Evolutionary conservation across 306 rosid species (phyloP).

Genomic region (Alnus glutinosa): DNA sequence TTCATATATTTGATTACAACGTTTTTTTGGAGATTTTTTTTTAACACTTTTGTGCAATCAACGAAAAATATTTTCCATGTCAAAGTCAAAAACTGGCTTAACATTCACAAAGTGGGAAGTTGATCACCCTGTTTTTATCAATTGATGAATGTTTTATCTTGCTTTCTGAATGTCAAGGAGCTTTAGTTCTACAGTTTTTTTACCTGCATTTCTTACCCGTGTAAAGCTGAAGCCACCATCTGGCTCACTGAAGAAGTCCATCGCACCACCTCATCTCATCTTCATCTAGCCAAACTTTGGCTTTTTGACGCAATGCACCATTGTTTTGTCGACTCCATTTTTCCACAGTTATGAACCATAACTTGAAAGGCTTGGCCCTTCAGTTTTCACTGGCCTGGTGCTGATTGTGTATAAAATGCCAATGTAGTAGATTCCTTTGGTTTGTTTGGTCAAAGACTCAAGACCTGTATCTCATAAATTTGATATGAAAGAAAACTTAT

Average conservation of each 20-base stretch:
- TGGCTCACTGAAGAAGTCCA: conserved; percentile 94
- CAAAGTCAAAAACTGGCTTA: too few species aligned
- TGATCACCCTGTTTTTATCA: too few species aligned
- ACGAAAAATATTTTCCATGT: too few species aligned
- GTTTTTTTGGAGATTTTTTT: too few species aligned
- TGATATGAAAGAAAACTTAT: not conserved
- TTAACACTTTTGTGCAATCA: too few species aligned
- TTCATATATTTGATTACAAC: too few species aligned
- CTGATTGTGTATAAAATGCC: conserved; percentile 14
- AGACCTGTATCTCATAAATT: not conserved
- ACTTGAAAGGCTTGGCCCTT: conserved; percentile 1
- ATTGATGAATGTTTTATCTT: not conserved
- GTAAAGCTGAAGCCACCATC: conserved; percentile 83
- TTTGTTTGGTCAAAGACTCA: not conserved
- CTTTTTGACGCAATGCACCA: conserved; percentile 61
- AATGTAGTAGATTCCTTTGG: not conserved
- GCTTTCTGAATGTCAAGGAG: not conserved
- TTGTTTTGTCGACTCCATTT: conserved; percentile 68
- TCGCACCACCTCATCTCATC: conserved; percentile 71
- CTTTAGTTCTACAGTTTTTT: not conserved
- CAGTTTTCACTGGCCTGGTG: conserved; percentile 23
- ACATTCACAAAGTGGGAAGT: too few species aligned
- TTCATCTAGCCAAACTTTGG: conserved; percentile 74
- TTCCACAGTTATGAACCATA: conserved; percentile 47
- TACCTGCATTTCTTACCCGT: conserved; percentile 37